phyloP scores from a whole-genome alignment of 108 stramenopile genomes.

The Fistulifera solaris region DNA sequence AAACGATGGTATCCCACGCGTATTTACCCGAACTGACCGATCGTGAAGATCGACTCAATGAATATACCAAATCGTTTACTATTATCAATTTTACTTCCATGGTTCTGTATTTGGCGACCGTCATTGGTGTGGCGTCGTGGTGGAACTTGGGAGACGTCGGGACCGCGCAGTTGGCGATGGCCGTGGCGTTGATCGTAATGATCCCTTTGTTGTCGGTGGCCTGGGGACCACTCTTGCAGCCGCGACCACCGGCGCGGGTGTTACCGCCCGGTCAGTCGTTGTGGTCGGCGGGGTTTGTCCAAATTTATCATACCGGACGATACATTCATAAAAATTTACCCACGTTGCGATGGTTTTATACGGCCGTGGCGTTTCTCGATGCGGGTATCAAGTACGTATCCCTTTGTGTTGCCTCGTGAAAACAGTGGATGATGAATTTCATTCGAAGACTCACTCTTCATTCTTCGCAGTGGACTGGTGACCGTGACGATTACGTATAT shows the following conservation, averaged over 20 bases:
- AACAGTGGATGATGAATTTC: too few relatives aligned
- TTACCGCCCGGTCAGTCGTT: conserved; percentile 27
- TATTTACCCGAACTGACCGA: conserved; percentile 71
- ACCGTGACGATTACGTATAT: conserved; percentile 37
- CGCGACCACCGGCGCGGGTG: conserved; percentile 28
- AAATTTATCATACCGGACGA: conserved; percentile 28
- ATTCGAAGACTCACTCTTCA: too few relatives aligned
- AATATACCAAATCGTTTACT: conserved; percentile 47
- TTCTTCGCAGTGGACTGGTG: too few relatives aligned
- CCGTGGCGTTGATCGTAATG: conserved; percentile 34
- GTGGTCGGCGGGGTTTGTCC: conserved; percentile 32
- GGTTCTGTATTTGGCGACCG: conserved; percentile 33
- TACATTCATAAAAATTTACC: conserved; percentile 23
- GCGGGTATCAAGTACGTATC: conserved; percentile 35
- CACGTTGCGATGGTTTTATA: conserved; percentile 41
- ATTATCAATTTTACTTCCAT: conserved; percentile 38
- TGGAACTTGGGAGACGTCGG: conserved; percentile 6
- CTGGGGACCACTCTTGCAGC: conserved; percentile 42
- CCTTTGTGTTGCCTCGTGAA: too few relatives aligned
- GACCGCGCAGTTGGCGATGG: conserved; percentile 32
- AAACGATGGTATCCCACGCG: conserved; percentile 50
- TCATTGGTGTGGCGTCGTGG: conserved; percentile 24
- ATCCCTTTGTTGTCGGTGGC: conserved; percentile 15
- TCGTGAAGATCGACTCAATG: conserved; percentile 36
- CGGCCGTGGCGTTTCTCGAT: conserved; percentile 34